phyloP scores from a whole-genome alignment of 768 basidiomycete genomes.

The Saitozyma podzolica region DNA sequence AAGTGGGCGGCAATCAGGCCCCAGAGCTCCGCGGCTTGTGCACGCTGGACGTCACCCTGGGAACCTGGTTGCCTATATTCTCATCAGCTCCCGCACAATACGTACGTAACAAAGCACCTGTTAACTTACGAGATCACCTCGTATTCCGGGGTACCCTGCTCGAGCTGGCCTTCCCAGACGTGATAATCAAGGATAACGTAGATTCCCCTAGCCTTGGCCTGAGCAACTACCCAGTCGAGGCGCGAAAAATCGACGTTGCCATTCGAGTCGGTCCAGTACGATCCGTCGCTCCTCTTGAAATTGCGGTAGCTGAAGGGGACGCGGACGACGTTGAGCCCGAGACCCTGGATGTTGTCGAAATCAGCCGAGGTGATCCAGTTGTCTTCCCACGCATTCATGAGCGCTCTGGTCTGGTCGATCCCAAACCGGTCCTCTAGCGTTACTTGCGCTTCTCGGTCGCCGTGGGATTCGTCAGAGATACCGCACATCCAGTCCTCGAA shows the following conservation, averaged over 20 bases:
- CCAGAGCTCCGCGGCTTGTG: slow-evolving; percentile 34
- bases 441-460: slow-evolving; percentile 40
- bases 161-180: slow-evolving; percentile 44
- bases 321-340: slow-evolving; percentile 43
- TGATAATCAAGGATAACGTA: slow-evolving; percentile 44
- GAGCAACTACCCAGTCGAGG: slow-evolving; percentile 43
- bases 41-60: slow-evolving; percentile 10
- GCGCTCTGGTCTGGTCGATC: slow-evolving; percentile 21
- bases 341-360: slow-evolving; percentile 31
- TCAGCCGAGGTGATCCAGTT: slow-evolving; percentile 37
- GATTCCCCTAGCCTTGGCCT: slow-evolving; percentile 35
- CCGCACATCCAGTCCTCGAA: slow-evolving; percentile 48
- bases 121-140: slow-evolving; percentile 27
- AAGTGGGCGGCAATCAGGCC: slow-evolving; percentile 39
- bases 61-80: no score
- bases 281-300: slow-evolving; percentile 33
- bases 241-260: slow-evolving; percentile 29
- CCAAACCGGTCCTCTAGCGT: slow-evolving; percentile 43
- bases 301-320: slow-evolving; percentile 38
- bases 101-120: no score
- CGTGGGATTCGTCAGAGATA: slow-evolving; percentile 39
- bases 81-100: no score
- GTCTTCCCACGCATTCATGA: slow-evolving; percentile 41
- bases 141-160: slow-evolving; percentile 14
- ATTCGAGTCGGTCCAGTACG: slow-evolving; percentile 27